Percentiles rank a stretch among this genome's conserved stretches.
These are phyloP conservation scores for Atalantia buxifolia DNA, from an alignment of 345 rosid species.

Conservation along the genomic window DNA sequence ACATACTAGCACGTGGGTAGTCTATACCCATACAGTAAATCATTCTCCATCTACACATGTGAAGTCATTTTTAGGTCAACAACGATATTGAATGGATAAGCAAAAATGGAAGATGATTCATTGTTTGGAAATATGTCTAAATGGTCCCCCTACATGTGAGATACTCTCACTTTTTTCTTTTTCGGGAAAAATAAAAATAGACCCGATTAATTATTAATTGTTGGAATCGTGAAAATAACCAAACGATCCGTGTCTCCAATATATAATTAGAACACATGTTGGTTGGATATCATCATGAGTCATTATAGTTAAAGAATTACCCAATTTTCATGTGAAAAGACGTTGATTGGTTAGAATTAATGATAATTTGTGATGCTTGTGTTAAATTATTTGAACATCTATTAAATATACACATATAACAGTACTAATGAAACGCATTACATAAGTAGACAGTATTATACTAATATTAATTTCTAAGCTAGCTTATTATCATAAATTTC, in stretches of 20 bases:
- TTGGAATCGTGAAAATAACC: background rate
- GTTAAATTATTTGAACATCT: background rate
- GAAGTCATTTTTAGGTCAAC: background rate
- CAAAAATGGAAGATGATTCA: background rate
- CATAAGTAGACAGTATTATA: no score
- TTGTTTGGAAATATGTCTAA: background rate
- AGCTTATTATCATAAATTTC: background rate
- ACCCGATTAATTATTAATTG: background rate
- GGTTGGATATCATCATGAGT: background rate
- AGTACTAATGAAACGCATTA: no score
- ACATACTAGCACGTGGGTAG: background rate
- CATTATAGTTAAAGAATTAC: background rate
- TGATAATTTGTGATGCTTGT: background rate
- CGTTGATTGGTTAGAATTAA: background rate
- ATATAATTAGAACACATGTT: constrained; percentile 1
- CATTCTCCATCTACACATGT: background rate
- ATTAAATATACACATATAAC: background rate
- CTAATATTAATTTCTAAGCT: no score
- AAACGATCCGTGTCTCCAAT: background rate
- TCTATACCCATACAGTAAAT: no score
- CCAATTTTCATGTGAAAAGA: background rate
- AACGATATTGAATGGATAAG: background rate
- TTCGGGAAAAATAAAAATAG: background rate
- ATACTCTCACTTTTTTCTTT: background rate
- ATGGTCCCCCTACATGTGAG: background rate